Percentiles rank a stretch among this genome's conserved stretches.
Conservation (phyloP, 2,329 filamentous ascomycete species). For the Cordyceps pruinosa region DNA sequence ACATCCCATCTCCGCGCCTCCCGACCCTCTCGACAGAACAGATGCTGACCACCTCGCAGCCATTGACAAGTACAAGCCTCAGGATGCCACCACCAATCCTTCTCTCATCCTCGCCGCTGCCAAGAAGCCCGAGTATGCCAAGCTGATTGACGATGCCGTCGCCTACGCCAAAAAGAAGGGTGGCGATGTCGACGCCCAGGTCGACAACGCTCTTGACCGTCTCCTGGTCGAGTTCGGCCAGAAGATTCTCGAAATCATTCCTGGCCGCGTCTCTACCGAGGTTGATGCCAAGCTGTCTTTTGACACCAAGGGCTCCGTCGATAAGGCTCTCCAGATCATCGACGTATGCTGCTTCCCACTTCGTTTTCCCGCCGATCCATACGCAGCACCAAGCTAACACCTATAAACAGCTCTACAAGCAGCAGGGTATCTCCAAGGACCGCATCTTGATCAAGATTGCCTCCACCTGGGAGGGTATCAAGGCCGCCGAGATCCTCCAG, state of each 20-base stretch:
- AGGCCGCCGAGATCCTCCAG: conserved; percentile 95
- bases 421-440: conserved; percentile 84
- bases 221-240: conserved; percentile 97
- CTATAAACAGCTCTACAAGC: conserved; percentile 74
- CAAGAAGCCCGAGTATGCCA: conserved; percentile 95
- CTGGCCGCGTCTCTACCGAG: conserved; percentile 98
- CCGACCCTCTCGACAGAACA: conserved; percentile 6
- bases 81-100: conserved; percentile 99
- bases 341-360: conserved; percentile 53
- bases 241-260: conserved; percentile 94
- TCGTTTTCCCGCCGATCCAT: no score
- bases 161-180: conserved; percentile 75
- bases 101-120: conserved; percentile 96
- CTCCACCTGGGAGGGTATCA: conserved; percentile 99
- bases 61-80: conserved; percentile 99
- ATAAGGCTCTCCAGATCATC: conserved; percentile 96
- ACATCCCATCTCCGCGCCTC: background rate
- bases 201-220: conserved; percentile 84
- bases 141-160: conserved; percentile 80
- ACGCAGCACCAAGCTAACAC: conserved; percentile 12
- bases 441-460: conserved; percentile 98
- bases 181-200: conserved; percentile 66
- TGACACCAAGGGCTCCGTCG: conserved; percentile 81
- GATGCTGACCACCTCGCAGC: conserved; percentile 45
- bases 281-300: conserved; percentile 96